These are phyloP conservation scores for Schizophyllum amplum DNA, from an alignment of 1,284 basidiomycete species.

Conservation along the genomic window DNA sequence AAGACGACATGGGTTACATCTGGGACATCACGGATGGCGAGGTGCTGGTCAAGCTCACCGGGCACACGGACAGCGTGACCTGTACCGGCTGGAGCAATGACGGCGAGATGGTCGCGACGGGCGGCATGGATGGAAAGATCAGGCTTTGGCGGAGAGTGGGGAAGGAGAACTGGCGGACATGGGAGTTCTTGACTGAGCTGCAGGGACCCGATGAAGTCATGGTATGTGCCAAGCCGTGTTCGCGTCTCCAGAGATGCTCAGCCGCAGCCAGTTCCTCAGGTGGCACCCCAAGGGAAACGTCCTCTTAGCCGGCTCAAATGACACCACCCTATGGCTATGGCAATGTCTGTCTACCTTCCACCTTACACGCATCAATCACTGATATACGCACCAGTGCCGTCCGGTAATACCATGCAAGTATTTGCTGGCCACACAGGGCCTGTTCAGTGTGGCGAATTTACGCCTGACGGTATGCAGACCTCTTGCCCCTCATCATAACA, in stretches of 20 bases:
- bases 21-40: slow-evolving; percentile 86
- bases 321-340: slow-evolving; percentile 98
- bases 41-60: slow-evolving; percentile 76
- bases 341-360: slow-evolving; percentile 53
- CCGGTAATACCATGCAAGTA: slow-evolving; percentile 91
- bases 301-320: slow-evolving; percentile 87
- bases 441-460: slow-evolving; percentile 86
- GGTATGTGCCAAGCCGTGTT: slow-evolving; percentile 40
- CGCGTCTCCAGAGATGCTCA: slow-evolving; percentile 3
- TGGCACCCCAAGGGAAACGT: slow-evolving; percentile 96
- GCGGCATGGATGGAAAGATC: slow-evolving; percentile 95
- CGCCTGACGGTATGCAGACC: slow-evolving; percentile 65
- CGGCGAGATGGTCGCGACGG: slow-evolving; percentile 89
- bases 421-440: slow-evolving; percentile 86
- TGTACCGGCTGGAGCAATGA: slow-evolving; percentile 77
- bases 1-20: slow-evolving; percentile 92
- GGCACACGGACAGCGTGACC: slow-evolving; percentile 90
- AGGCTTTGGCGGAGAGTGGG: slow-evolving; percentile 84
- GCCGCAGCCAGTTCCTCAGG: slow-evolving; percentile 64
- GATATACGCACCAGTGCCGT: slow-evolving; percentile 62
- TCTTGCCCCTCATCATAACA: slow-evolving; percentile 2
- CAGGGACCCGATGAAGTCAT: slow-evolving; percentile 94
- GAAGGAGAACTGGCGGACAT: slow-evolving; percentile 64
- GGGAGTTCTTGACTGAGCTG: slow-evolving; percentile 90
- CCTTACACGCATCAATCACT: slow-evolving; percentile 6